Conservation (phyloP, 768 basidiomycete genomes). For the Panaeolus cyanescens region DNA sequence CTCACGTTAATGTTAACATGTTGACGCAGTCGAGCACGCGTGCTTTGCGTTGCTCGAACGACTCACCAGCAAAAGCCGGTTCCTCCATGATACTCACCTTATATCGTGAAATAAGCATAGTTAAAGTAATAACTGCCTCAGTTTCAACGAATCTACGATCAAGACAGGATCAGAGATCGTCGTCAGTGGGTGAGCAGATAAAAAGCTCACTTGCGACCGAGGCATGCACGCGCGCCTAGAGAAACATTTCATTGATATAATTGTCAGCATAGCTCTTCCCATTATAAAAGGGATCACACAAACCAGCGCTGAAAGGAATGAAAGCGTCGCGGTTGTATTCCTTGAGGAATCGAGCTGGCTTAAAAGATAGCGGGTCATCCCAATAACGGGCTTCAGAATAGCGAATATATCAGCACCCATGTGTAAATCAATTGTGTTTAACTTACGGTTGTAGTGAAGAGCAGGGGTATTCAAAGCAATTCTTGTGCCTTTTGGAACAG, state of each 20-base stretch:
- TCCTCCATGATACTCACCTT: constrained; percentile 46
- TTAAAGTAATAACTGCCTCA: constrained; percentile 44
- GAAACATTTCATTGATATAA: neutral
- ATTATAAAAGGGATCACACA: neutral
- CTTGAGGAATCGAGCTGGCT: constrained; percentile 9
- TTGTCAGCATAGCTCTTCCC: neutral
- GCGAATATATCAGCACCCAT: neutral
- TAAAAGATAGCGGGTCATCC: constrained; percentile 51
- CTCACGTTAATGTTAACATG: constrained; percentile 5
- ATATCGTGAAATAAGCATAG: constrained; percentile 42
- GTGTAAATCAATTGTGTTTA: neutral
- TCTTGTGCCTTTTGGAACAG: constrained; percentile 43
- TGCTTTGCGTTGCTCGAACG: constrained; percentile 39
- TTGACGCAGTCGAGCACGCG: constrained; percentile 28
- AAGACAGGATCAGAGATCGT: neutral
- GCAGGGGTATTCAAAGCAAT: constrained; percentile 39
- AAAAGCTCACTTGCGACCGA: constrained; percentile 37
- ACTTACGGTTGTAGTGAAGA: constrained; percentile 54
- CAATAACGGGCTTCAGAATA: constrained; percentile 49
- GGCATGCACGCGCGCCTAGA: constrained; percentile 39
- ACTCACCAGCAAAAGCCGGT: constrained; percentile 41
- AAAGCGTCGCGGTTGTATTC: constrained; percentile 11
- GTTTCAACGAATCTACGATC: constrained; percentile 42
- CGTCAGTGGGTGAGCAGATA: neutral
- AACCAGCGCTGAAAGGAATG: constrained; percentile 10